phyloP scores from a whole-genome alignment of 75 land plant genomes.

The Adiantum capillusveneris region DNA sequence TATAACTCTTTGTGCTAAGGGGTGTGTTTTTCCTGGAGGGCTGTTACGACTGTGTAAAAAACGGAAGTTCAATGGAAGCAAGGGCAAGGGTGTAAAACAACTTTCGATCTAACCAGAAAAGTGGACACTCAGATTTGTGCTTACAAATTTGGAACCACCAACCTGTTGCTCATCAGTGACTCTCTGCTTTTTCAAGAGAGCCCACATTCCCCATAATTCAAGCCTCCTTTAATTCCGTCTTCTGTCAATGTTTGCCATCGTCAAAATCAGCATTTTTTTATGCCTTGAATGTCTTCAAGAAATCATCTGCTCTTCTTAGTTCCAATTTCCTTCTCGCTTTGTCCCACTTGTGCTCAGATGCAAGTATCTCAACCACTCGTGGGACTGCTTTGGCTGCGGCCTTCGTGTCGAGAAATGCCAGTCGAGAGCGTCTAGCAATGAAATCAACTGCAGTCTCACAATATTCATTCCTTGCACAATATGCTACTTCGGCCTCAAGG shows the following conservation, averaged over 20 bases:
- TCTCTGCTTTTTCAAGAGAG: no score
- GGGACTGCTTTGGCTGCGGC: constrained; percentile 81
- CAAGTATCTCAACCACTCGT: constrained; percentile 67
- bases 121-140: no score
- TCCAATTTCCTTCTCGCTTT: constrained; percentile 51
- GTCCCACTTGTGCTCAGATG: constrained; percentile 86
- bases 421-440: constrained; percentile 80
- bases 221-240: no score
- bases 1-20: no score
- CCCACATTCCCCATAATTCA: no score
- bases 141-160: no score
- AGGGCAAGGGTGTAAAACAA: no score
- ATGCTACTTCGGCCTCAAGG: constrained; percentile 95
- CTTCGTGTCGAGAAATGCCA: constrained; percentile 94
- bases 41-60: no score
- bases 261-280: constrained; percentile 75
- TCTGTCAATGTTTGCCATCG: constrained; percentile 74
- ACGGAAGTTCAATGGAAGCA: no score
- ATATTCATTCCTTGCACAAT: constrained; percentile 91
- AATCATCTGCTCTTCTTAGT: constrained; percentile 45
- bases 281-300: constrained; percentile 81
- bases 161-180: no score
- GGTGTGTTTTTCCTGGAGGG: no score
- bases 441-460: constrained; percentile 98
- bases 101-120: no score